Evolutionary conservation across 345 rosid genomes (phyloP), one percentile per base, ranked within the genome.

Genomic region (Lumnitzera racemosa): DNA sequence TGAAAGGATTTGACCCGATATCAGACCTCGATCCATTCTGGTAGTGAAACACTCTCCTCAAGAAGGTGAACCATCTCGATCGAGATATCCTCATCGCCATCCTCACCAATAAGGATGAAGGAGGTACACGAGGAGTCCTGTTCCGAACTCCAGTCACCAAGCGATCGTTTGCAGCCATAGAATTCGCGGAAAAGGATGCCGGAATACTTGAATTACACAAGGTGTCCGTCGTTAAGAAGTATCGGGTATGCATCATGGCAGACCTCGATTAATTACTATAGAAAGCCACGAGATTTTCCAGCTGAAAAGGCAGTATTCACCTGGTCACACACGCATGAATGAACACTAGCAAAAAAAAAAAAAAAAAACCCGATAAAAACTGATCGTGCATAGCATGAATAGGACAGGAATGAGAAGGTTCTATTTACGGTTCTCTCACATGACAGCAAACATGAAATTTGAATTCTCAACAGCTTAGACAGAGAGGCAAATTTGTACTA

Each of bases 21-120:
- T 90, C 84, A 1, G 96, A 86, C 53, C 88, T 81, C 24, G 89
- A 82, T 17, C 96, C 94, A 69, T 95, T 95, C 70, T 95, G 99
- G 79, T 90, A 90, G 15, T 95, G 99, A 67, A 90, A 95, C 3
- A 90, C 96, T 68, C 99, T 88, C 61, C 99, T 90, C 61, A 85
- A 75, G 85, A 95, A 90, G 47, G 71, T 75, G 61, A 90, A 95
- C 97, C 97, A 90, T 70, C 97, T 83, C 16, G 97, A 88, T 76
- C 99, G 86, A 12, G 95, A 95, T 20, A 90, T 68, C 75, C 84
- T 88, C 88, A 86, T 77, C 31, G 92, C 99, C 23, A 61, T 61
- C 69, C 94, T 79, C 43, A 90, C 57, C 70, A 78, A 70, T 56
- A 79, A 75, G 4, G 91, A 76, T 12, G 87, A 66, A 53, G 74